Base-by-base conservation (phyloP, 2,329 filamentous ascomycete genomes). In the Whalleya microplaca region DNA sequence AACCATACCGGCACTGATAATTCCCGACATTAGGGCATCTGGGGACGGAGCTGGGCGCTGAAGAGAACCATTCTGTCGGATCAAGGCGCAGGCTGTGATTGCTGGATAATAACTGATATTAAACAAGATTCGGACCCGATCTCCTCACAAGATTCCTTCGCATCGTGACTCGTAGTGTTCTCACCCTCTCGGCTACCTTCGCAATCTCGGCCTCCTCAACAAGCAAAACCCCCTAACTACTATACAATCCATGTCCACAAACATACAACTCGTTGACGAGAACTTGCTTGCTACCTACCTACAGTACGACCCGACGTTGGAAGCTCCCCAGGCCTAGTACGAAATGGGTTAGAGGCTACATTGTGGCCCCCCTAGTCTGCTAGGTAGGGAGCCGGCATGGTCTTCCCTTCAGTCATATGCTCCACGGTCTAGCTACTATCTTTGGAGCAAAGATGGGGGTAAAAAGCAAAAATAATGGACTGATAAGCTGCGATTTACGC, bases 71-170 rank as follows among this genome's bases (percentile, higher is more conserved):
- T 41, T 51, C 41, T 19, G 23, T 58, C 61, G 60, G 60, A 60
- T 56, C 55, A 32, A 45, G 41, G 7, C 41, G 37, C 42, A 55
- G 48, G 52, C 50, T 53, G 49, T 62, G 57, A 60, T 63, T 63
- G 60, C 48, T 58, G 57, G 60, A 55, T 23, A 55, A n/a, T 45
- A 61, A 56, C 58, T 58, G 60, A 58, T 48, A n/a, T n/a, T n/a
- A 41, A 53, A 37, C 50, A 44, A 58, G 57, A 58, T 55, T 51
- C 54, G 55, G 60, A 40, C 55, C 60, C 58, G 58, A 58, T 56
- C 51, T 54, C 12, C 21, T 47, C 40, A 21, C 32, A 12, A 12
- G 32, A 37, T 37, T 12, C 14, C 10, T 37, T 5, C 32, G 9
- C 32, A 14, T 37, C 32, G 14, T 37, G 32, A 37, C 32, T 37